Percentiles rank a stretch among this genome's conserved stretches.
phyloP scores from a whole-genome alignment of 2,329 filamentous ascomycete genomes.

The Exophiala xenobiotica region DNA sequence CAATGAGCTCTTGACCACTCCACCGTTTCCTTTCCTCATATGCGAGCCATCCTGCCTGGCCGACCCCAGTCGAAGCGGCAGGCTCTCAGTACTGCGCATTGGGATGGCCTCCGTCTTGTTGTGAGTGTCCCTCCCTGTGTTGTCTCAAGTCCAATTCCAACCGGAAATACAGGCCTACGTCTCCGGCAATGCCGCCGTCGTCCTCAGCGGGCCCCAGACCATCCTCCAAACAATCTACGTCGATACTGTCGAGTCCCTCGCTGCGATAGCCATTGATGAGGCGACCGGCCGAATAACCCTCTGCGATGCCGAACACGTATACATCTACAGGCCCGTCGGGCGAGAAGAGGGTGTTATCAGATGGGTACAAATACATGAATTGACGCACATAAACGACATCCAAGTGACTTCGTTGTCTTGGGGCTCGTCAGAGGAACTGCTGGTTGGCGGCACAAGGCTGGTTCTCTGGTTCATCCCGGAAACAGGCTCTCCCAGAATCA shows the following conservation, averaged over 20 bases:
- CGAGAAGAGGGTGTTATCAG: conserved; percentile 67
- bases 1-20: neutral
- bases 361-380: conserved; percentile 25
- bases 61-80: conserved; percentile 75
- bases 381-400: conserved; percentile 42
- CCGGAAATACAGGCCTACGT: conserved; percentile 75
- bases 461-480: conserved; percentile 61
- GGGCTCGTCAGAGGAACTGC: conserved; percentile 80
- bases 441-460: conserved; percentile 70
- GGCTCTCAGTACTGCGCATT: conserved; percentile 71
- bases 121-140: conserved; percentile 50
- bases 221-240: conserved; percentile 90
- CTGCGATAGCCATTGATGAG: conserved; percentile 79
- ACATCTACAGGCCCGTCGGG: conserved; percentile 75
- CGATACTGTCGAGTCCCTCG: conserved; percentile 66
- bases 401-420: conserved; percentile 69
- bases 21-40: conserved; percentile 47
- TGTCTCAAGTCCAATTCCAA: conserved; percentile 3
- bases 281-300: conserved; percentile 80
- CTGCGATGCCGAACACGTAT: conserved; percentile 64
- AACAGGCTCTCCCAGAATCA: conserved; percentile 43
- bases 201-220: conserved; percentile 71
- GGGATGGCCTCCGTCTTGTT: conserved; percentile 70
- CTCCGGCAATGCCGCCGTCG: conserved; percentile 80
- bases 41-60: conserved; percentile 78